phyloP scores from a whole-genome alignment of 768 basidiomycete species.

The Chiua virens region DNA sequence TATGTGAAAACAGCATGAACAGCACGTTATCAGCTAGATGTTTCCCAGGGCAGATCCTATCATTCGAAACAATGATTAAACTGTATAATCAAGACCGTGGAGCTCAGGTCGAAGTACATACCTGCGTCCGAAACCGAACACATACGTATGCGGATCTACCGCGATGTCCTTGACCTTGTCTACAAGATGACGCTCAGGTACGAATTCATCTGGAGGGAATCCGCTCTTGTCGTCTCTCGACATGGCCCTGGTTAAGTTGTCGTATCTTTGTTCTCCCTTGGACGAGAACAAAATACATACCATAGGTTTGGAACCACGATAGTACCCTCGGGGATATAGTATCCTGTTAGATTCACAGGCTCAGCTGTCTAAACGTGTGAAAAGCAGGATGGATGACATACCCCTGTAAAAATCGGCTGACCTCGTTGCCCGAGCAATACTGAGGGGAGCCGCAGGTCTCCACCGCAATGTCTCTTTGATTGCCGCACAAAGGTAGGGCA shows the following conservation, averaged over 20 bases:
- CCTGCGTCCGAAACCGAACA: slow-evolving; percentile 12
- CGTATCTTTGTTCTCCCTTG: too few relatives aligned
- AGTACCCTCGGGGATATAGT: too few relatives aligned
- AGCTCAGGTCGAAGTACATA: neutral
- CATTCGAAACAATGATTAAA: neutral
- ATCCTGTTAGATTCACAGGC: too few relatives aligned
- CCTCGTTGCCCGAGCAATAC: too few relatives aligned
- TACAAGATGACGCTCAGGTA: too few relatives aligned
- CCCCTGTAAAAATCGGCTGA: too few relatives aligned
- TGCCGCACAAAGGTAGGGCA: too few relatives aligned
- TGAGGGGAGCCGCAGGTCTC: too few relatives aligned
- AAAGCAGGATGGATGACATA: too few relatives aligned
- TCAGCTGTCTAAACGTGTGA: too few relatives aligned
- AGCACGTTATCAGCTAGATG: slow-evolving; percentile 9
- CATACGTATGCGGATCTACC: slow-evolving; percentile 8
- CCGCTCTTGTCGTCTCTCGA: slow-evolving; percentile 17
- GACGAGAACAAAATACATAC: neutral
- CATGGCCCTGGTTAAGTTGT: slow-evolving; percentile 9
- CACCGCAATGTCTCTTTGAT: too few relatives aligned
- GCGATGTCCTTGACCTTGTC: slow-evolving; percentile 6
- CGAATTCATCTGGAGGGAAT: slow-evolving; percentile 14
- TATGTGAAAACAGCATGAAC: slow-evolving; percentile 8
- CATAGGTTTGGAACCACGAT: slow-evolving; percentile 16
- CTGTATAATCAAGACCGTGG: neutral
- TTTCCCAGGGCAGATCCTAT: slow-evolving; percentile 14